phyloP scores from a whole-genome alignment of 306 rosid species.

The Macrotyloma uniflorum region DNA sequence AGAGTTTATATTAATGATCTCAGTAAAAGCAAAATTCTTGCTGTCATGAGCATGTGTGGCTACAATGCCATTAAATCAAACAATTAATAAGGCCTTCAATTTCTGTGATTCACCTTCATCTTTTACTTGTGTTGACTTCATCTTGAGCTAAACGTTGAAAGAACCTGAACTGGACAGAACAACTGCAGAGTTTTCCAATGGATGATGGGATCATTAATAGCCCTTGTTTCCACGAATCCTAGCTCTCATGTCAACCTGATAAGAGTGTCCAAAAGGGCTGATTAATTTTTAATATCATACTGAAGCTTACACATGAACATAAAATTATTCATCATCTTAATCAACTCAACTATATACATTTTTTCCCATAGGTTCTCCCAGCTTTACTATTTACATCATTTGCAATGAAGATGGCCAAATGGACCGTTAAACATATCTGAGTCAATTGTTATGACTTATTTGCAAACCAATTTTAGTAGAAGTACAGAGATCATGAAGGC shows the following conservation, averaged over 20 bases:
- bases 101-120: conserved; percentile 28
- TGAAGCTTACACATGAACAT: neutral
- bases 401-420: neutral
- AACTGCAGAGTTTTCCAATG: conserved; percentile 8
- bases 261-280: neutral
- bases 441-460: neutral
- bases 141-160: conserved; percentile 24
- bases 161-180: neutral
- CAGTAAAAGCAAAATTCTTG: conserved; percentile 14
- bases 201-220: conserved; percentile 32
- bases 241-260: conserved; percentile 64
- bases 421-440: neutral
- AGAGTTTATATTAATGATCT: neutral
- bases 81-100: conserved; percentile 4
- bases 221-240: conserved; percentile 71
- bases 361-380: neutral
- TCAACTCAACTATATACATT: conserved; percentile 10
- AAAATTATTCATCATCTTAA: conserved; percentile 2
- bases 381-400: neutral
- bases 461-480: neutral
- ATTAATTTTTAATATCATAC: conserved; percentile 24
- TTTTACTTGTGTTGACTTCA: conserved; percentile 19
- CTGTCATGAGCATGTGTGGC: conserved; percentile 12
- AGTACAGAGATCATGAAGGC: neutral
- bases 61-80: conserved; percentile 30